Conservation (phyloP, 192 early-diverging fungal species). For the Geranomyces variabilis region DNA sequence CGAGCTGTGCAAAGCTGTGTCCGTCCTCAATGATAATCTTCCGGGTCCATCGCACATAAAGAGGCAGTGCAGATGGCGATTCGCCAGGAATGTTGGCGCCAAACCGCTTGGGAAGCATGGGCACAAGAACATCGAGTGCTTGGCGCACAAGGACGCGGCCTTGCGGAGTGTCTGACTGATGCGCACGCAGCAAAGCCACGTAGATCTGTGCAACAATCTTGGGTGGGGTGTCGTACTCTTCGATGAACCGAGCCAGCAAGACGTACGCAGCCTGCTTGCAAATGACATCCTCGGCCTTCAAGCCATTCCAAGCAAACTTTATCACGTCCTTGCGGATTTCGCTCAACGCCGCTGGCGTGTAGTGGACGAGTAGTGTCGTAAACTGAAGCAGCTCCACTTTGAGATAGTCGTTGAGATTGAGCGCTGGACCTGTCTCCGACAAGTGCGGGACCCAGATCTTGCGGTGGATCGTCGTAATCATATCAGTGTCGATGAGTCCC, state of each 20-base stretch:
- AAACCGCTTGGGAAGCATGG: slow-evolving; percentile 85
- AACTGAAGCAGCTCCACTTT: slow-evolving; percentile 88
- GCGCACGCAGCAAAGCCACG: slow-evolving; percentile 81
- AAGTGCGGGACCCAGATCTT: slow-evolving; percentile 62
- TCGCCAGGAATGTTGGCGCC: slow-evolving; percentile 19
- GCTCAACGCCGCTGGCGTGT: slow-evolving; percentile 73
- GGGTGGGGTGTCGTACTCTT: slow-evolving; percentile 87
- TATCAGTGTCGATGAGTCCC: slow-evolving; percentile 62
- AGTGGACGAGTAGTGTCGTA: slow-evolving; percentile 83
- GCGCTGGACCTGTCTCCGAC: slow-evolving; percentile 44
- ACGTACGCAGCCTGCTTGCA: slow-evolving; percentile 97
- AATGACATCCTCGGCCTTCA: slow-evolving; percentile 85
- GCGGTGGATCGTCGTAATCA: slow-evolving; percentile 63
- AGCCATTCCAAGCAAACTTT: slow-evolving; percentile 88
- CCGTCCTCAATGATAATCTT: slow-evolving; percentile 91
- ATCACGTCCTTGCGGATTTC: slow-evolving; percentile 88
- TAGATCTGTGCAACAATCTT: slow-evolving; percentile 89
- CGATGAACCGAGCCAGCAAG: slow-evolving; percentile 87
- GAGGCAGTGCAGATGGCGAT: slow-evolving; percentile 52
- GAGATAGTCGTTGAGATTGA: slow-evolving; percentile 43
- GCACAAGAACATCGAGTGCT: slow-evolving; percentile 90
- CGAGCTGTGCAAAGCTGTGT: slow-evolving; percentile 80
- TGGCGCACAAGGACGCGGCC: slow-evolving; percentile 86
- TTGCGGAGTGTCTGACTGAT: slow-evolving; percentile 74
- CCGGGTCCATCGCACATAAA: slow-evolving; percentile 87